A percentile compares a stretch with the other conserved stretches of the same genome.
Evolutionary conservation across 2,329 filamentous ascomycete species (phyloP).

Genomic region (Colletotrichum orchidophilum): DNA sequence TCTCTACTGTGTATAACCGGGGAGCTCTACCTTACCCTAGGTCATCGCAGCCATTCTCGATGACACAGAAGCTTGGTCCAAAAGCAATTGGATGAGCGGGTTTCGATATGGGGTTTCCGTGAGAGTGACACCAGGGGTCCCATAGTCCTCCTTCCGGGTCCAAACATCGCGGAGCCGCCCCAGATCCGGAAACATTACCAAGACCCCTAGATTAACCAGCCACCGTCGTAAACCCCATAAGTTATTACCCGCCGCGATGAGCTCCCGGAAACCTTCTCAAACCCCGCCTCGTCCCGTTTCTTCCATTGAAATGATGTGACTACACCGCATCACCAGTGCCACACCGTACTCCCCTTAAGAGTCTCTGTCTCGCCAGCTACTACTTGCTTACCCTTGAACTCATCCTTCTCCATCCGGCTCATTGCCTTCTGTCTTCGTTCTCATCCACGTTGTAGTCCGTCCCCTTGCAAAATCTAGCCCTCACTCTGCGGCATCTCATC

Average conservation of each 20-base stretch:
- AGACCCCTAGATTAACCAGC: constrained; percentile 11
- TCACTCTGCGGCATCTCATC: not conserved
- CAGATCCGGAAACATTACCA: constrained; percentile 21
- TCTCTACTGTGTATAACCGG: not conserved
- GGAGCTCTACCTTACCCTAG: not conserved
- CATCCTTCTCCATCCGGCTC: not conserved
- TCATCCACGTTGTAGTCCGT: not conserved
- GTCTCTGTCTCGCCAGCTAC: not conserved
- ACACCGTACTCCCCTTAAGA: constrained; percentile 12
- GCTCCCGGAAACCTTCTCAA: constrained; percentile 15
- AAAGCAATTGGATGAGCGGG: not conserved
- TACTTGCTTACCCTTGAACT: not conserved
- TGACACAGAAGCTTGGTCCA: constrained; percentile 24
- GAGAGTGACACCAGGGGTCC: not conserved
- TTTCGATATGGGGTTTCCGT: not conserved
- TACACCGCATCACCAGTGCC: constrained; percentile 1
- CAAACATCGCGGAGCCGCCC: constrained; percentile 15
- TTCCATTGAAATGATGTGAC: constrained; percentile 8
- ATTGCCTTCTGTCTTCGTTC: not conserved
- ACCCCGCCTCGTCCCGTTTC: constrained; percentile 11
- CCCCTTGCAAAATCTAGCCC: not conserved
- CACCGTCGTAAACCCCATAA: not conserved
- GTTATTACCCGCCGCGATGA: not conserved
- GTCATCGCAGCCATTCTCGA: not conserved
- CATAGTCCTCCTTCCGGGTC: not conserved